Evolutionary conservation across 805 yeast genomes (phyloP).

Genomic region (Wickerhamiella siamensis): DNA sequence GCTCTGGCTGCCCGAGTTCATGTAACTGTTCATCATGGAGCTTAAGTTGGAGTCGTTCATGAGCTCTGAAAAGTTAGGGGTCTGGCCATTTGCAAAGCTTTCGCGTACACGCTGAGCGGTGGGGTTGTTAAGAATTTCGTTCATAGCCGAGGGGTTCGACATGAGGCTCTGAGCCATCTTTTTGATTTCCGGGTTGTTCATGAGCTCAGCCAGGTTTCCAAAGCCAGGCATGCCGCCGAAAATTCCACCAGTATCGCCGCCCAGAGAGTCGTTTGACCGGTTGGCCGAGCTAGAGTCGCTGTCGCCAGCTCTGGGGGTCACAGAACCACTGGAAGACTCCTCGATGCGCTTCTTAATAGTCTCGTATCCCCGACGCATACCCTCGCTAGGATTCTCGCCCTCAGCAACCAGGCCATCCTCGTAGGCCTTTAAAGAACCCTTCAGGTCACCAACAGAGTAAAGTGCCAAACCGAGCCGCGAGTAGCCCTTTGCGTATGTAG

Average conservation of each 20-base stretch:
- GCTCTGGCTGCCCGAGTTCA: neutral
- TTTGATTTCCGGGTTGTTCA: conserved; percentile 86
- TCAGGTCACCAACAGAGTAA: conserved; percentile 86
- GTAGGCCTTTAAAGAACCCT: conserved; percentile 83
- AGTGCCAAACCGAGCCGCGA: conserved; percentile 89
- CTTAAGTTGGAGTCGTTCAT: conserved; percentile 71
- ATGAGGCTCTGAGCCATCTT: conserved; percentile 79
- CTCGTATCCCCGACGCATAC: conserved; percentile 86
- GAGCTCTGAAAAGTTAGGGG: conserved; percentile 45
- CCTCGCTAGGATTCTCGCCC: conserved; percentile 58
- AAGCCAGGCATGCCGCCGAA: conserved; percentile 42
- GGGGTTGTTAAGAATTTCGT: conserved; percentile 66
- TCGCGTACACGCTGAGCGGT: conserved; percentile 73
- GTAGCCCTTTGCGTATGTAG: conserved; percentile 80
- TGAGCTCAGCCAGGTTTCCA: conserved; percentile 44
- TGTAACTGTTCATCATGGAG: conserved; percentile 29
- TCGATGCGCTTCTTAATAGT: conserved; percentile 82
- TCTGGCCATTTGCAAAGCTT: conserved; percentile 53
- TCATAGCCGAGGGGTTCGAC: conserved; percentile 70
- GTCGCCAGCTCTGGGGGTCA: conserved; percentile 18
- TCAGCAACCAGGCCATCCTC: conserved; percentile 75
- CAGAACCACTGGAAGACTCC: conserved; percentile 32
- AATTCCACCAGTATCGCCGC: conserved; percentile 6
- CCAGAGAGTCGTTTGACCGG: neutral
- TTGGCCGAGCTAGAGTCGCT: neutral